phyloP scores from a whole-genome alignment of 108 stramenopile species.

The Skeletonema tropicum region DNA sequence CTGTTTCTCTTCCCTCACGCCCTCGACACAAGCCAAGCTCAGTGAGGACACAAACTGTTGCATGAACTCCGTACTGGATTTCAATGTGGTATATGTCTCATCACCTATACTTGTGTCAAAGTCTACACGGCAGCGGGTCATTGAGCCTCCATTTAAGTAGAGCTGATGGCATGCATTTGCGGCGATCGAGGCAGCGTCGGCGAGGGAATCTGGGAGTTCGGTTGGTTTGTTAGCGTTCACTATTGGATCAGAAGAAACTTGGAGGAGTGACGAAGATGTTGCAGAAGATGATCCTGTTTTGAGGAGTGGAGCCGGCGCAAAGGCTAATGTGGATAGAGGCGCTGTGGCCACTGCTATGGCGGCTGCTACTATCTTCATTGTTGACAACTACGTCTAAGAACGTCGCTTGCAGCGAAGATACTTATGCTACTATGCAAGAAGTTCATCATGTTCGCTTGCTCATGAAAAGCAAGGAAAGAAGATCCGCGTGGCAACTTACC shows the following conservation, averaged over 20 bases:
- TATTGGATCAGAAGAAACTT: not conserved
- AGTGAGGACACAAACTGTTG: slow-evolving; percentile 77
- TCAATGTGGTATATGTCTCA: slow-evolving; percentile 90
- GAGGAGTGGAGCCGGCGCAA: not conserved
- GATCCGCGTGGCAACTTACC: no score
- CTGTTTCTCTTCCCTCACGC: slow-evolving; percentile 60
- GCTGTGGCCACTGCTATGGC: not conserved
- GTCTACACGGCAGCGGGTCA: slow-evolving; percentile 84
- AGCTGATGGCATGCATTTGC: slow-evolving; percentile 31
- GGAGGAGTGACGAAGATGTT: not conserved
- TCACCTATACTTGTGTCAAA: slow-evolving; percentile 93
- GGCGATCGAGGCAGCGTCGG: slow-evolving; percentile 52
- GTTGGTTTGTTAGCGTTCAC: slow-evolving; percentile 44
- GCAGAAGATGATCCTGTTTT: not conserved
- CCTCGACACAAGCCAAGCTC: slow-evolving; percentile 68
- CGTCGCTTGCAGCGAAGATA: no score
- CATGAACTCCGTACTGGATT: slow-evolving; percentile 87
- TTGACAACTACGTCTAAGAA: not conserved
- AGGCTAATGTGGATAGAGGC: not conserved
- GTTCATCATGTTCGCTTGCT: no score
- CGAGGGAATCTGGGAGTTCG: slow-evolving; percentile 82
- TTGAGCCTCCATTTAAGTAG: slow-evolving; percentile 35
- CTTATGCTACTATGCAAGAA: no score
- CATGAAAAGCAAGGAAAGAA: no score
- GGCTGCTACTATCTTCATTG: not conserved